phyloP scores from a whole-genome alignment of 495 filamentous ascomycete species.

The Pyrenopolyporus hunteri region DNA sequence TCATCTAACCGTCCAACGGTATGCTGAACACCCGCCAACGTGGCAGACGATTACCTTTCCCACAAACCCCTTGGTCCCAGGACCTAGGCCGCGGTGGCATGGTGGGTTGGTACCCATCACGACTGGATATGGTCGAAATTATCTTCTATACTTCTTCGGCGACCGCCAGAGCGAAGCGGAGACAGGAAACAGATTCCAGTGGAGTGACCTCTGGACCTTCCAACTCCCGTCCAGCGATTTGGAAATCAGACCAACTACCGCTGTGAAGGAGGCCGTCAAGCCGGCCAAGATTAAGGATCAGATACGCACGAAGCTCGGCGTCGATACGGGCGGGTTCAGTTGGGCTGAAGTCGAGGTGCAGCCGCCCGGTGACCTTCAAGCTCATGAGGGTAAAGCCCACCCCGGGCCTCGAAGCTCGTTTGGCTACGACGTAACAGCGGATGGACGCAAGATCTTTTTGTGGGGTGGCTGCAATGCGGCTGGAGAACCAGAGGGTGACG shows the following conservation, averaged over 20 bases:
- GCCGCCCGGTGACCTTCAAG: conserved; percentile 47
- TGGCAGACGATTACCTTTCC: conserved; percentile 56
- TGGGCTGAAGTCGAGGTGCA: conserved; percentile 59
- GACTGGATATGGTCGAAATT: conserved; percentile 57
- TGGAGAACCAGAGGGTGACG: conserved; percentile 57
- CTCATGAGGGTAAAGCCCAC: conserved; percentile 55
- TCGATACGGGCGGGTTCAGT: conserved; percentile 47
- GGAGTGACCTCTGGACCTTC: conserved; percentile 57
- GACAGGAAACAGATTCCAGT: conserved; percentile 37
- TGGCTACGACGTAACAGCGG: conserved; percentile 49
- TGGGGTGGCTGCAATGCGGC: conserved; percentile 60
- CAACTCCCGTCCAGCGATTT: conserved; percentile 52
- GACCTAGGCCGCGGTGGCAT: conserved; percentile 51
- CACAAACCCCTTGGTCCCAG: conserved; percentile 53
- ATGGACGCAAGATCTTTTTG: conserved; percentile 52
- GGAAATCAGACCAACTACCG: conserved; percentile 16
- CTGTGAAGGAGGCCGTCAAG: conserved; percentile 40
- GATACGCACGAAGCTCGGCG: conserved; percentile 50
- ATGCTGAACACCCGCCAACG: conserved; percentile 39
- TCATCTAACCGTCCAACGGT: conserved; percentile 46
- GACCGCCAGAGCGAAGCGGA: conserved; percentile 19
- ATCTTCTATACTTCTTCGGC: conserved; percentile 61
- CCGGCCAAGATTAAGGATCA: conserved; percentile 59
- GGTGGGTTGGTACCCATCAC: conserved; percentile 54
- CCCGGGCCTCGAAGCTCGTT: conserved; percentile 58